Percentiles rank a stretch among this genome's conserved stretches.
These are phyloP conservation scores for Rhodotorula kratochvilovae DNA, from an alignment of 768 basidiomycete species.

Conservation along the genomic window DNA sequence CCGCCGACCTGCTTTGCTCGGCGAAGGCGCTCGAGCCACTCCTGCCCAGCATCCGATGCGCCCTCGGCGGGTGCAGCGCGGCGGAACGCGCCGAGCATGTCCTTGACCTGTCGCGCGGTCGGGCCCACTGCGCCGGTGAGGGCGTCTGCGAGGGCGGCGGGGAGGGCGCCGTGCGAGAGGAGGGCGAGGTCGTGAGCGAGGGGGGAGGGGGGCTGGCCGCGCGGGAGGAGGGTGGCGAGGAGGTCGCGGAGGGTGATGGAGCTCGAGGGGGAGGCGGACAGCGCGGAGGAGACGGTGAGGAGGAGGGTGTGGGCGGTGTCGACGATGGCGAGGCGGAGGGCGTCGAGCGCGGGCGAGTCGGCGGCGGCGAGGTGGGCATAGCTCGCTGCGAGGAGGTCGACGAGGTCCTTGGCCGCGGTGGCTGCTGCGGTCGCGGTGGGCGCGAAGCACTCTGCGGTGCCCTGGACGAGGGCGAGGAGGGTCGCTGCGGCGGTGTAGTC, in stretches of 20 bases:
- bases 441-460: not conserved
- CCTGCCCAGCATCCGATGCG: not conserved
- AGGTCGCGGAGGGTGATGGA: not conserved
- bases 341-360: not conserved
- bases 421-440: not conserved
- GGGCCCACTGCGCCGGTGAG: slow-evolving; percentile 13
- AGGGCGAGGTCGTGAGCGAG: not conserved
- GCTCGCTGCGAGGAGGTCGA: not conserved
- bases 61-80: not conserved
- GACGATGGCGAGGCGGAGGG: slow-evolving; percentile 13
- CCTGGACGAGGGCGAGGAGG: slow-evolving; percentile 4
- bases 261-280: not conserved
- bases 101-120: slow-evolving; percentile 14
- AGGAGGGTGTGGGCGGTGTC: slow-evolving; percentile 6
- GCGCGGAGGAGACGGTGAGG: not conserved
- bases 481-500: not conserved
- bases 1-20: slow-evolving; percentile 5
- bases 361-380: not conserved
- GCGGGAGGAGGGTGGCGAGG: not conserved
- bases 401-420: not conserved
- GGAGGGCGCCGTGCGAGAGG: not conserved
- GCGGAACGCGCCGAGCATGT: slow-evolving; percentile 10
- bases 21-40: slow-evolving; percentile 8
- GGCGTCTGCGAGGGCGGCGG: not conserved
- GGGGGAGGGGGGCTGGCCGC: not conserved